phyloP scores from a whole-genome alignment of 805 yeast species.

The Scheffersomyces amazonensis region DNA sequence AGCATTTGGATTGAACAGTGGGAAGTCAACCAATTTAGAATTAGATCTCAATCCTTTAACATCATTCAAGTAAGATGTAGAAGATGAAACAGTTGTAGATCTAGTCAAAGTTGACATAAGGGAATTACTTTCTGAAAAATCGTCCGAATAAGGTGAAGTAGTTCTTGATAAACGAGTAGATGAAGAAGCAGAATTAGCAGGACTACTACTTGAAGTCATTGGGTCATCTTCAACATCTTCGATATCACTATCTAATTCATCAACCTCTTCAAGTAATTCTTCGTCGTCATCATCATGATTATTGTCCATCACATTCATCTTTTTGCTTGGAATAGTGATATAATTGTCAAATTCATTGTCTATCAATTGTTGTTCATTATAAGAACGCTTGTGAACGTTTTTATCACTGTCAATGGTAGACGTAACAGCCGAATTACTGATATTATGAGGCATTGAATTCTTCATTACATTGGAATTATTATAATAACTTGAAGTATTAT shows the following conservation, averaged over 20 bases:
- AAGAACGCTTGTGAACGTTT: conserved; percentile 9
- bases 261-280: conserved; percentile 3
- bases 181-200: conserved; percentile 15
- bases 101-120: conserved; percentile 39
- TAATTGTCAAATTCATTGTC: conserved; percentile 1
- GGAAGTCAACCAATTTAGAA: conserved; percentile 1
- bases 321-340: background rate
- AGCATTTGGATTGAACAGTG: background rate
- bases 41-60: conserved; percentile 11
- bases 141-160: conserved; percentile 32
- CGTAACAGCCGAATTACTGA: background rate
- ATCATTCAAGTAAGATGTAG: conserved; percentile 16
- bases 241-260: conserved; percentile 5
- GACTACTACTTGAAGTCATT: background rate
- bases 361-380: conserved; percentile 7
- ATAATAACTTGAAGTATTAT: conserved; percentile 2
- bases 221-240: conserved; percentile 2
- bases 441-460: background rate
- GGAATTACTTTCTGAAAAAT: conserved; percentile 24
- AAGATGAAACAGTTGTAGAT: conserved; percentile 40
- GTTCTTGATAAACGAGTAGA: conserved; percentile 28
- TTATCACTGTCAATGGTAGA: background rate
- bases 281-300: background rate
- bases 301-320: background rate
- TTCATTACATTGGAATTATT: background rate